Conservation (phyloP, 768 basidiomycete species). For the Auricularia auricula-judae region DNA sequence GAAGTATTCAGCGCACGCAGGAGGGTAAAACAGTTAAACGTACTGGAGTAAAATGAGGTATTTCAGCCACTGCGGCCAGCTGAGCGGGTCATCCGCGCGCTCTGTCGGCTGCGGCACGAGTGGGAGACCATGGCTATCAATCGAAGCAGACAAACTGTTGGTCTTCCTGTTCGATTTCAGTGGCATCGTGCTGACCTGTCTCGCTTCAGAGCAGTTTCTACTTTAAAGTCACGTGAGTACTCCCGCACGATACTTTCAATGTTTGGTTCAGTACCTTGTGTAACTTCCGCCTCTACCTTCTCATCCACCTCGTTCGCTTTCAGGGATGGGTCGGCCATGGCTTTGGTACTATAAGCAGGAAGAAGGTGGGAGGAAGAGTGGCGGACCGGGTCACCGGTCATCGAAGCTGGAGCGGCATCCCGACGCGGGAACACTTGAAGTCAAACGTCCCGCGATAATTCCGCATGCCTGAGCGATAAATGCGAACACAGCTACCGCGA, state of each 20-base stretch:
- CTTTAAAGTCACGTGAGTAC: not conserved
- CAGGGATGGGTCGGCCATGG: too few species aligned
- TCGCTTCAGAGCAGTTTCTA: not conserved
- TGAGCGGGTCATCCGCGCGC: constrained; percentile 30
- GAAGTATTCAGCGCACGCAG: constrained; percentile 6
- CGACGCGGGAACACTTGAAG: too few species aligned
- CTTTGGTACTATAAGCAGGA: too few species aligned
- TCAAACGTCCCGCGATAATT: too few species aligned
- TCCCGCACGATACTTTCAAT: not conserved
- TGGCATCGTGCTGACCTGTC: not conserved
- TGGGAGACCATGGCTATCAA: constrained; percentile 20
- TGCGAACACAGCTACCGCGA: too few species aligned
- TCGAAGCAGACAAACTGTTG: too few species aligned
- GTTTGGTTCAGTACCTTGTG: not conserved
- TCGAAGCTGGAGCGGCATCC: too few species aligned
- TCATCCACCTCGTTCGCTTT: not conserved
- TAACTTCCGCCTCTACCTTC: not conserved
- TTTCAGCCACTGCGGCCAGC: constrained; percentile 22
- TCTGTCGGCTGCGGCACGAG: constrained; percentile 32
- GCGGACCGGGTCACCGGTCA: too few species aligned
- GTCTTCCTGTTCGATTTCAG: too few species aligned
- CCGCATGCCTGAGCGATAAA: too few species aligned
- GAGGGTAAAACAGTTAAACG: not conserved
- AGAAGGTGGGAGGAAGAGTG: too few species aligned
- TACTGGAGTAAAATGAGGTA: not conserved